phyloP scores from a whole-genome alignment of 352 stramenopile species.

The Phytophthora vignae region DNA sequence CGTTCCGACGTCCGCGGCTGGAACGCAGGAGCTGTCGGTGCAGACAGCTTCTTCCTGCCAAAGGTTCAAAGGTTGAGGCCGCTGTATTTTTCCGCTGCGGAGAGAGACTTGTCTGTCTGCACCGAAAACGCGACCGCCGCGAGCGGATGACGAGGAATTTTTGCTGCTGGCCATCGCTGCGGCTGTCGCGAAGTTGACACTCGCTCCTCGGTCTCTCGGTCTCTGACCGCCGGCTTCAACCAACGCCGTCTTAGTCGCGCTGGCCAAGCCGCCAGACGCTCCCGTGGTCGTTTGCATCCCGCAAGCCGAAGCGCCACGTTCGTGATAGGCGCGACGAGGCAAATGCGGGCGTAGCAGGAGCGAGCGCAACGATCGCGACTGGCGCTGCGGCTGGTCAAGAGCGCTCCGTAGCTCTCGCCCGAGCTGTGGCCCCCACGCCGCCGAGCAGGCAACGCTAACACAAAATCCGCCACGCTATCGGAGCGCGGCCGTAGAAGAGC shows the following conservation, averaged over 20 bases:
- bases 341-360: conserved; percentile 29
- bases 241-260: conserved; percentile 24
- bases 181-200: conserved; percentile 25
- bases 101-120: conserved; percentile 33
- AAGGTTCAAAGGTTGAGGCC: too few relatives aligned
- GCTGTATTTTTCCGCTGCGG: conserved; percentile 10
- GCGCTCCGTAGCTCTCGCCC: conserved; percentile 9
- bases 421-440: conserved; percentile 15
- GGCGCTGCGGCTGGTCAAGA: not conserved
- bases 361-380: not conserved
- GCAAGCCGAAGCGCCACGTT: conserved; percentile 23
- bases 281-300: not conserved
- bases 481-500: conserved; percentile 25
- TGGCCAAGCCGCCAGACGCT: conserved; percentile 3
- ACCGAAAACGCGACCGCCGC: conserved; percentile 33
- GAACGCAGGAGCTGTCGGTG: conserved; percentile 24
- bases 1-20: conserved; percentile 27
- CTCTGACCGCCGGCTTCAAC: conserved; percentile 18
- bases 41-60: conserved; percentile 10
- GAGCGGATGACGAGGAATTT: conserved; percentile 41
- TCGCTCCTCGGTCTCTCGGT: not conserved
- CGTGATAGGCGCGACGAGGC: conserved; percentile 30
- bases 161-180: conserved; percentile 32
- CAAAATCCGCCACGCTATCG: conserved; percentile 31
- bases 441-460: conserved; percentile 12